Conservation (phyloP, 78 protist species). For the Dictyostelium purpureum region DNA sequence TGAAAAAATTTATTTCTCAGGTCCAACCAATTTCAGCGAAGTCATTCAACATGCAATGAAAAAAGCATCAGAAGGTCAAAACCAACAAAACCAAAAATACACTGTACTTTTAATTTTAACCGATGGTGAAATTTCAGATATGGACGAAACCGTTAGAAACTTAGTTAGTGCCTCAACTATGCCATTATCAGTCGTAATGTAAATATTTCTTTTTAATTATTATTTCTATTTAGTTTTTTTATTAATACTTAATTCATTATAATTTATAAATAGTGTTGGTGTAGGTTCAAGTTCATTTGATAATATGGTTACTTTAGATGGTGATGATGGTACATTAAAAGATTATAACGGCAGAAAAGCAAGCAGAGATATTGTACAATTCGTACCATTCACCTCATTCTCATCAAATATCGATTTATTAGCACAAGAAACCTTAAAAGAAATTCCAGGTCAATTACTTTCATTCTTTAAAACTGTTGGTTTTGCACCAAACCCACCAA, state of each 20-base stretch:
- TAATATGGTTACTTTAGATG: slow-evolving; percentile 87
- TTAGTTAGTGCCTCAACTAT: slow-evolving; percentile 43
- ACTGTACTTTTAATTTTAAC: slow-evolving; percentile 84
- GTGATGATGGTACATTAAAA: slow-evolving; percentile 69
- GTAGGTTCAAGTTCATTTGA: slow-evolving; percentile 84
- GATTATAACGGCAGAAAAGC: not conserved
- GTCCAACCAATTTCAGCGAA: slow-evolving; percentile 79
- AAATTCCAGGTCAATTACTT: slow-evolving; percentile 72
- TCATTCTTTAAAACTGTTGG: not conserved
- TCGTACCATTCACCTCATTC: slow-evolving; percentile 83
- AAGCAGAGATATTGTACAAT: slow-evolving; percentile 87
- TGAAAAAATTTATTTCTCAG: not conserved
- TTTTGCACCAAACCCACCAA: slow-evolving; percentile 41
- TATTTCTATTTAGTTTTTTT: too few relatives aligned
- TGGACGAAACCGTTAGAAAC: slow-evolving; percentile 61
- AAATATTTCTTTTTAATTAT: too few relatives aligned
- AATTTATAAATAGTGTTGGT: too few relatives aligned
- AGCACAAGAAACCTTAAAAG: slow-evolving; percentile 73
- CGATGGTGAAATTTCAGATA: slow-evolving; percentile 87
- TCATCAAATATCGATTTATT: not conserved
- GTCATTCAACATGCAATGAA: slow-evolving; percentile 26
- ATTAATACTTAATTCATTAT: too few relatives aligned
- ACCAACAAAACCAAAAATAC: slow-evolving; percentile 49
- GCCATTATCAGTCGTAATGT: slow-evolving; percentile 78
- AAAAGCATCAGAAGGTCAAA: not conserved